Conservation (phyloP, 179 eudicot species). For the Dionaea muscipula region DNA sequence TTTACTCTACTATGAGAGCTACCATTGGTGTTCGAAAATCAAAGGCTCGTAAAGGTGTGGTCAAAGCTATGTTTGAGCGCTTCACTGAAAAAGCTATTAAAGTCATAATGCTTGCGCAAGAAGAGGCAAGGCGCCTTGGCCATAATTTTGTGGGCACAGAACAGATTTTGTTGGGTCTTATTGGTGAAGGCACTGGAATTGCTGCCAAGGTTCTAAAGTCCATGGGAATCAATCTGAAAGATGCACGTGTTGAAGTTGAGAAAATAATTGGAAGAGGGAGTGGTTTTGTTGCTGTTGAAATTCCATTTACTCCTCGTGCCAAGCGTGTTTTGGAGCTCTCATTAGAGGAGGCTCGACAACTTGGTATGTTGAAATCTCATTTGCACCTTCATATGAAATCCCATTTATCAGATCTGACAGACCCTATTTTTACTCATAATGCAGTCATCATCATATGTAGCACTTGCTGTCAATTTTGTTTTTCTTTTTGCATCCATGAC, state of each 20-base stretch:
- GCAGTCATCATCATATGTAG: slow-evolving; percentile 65
- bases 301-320: slow-evolving; percentile 96
- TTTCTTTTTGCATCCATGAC: too few relatives aligned
- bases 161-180: slow-evolving; percentile 83
- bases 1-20: slow-evolving; percentile 45
- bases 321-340: slow-evolving; percentile 86
- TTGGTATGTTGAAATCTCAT: slow-evolving; percentile 35
- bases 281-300: slow-evolving; percentile 84
- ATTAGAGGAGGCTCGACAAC: slow-evolving; percentile 83
- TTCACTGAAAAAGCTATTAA: slow-evolving; percentile 96
- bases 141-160: slow-evolving; percentile 96
- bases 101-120: slow-evolving; percentile 92
- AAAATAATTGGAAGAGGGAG: slow-evolving; percentile 93
- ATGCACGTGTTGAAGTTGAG: slow-evolving; percentile 94
- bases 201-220: slow-evolving; percentile 95
- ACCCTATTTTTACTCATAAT: not conserved
- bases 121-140: slow-evolving; percentile 86
- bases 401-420: too few relatives aligned
- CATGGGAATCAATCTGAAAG: slow-evolving; percentile 87
- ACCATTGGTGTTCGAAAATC: slow-evolving; percentile 33
- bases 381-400: too few relatives aligned
- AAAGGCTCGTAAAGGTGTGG: slow-evolving; percentile 37
- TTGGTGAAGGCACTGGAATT: slow-evolving; percentile 94
- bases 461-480: too few relatives aligned
- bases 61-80: slow-evolving; percentile 86